A percentile compares a stretch with the other conserved stretches of the same genome.
These are phyloP conservation scores for Vitis amurensis DNA, from an alignment of 164 flowering plant species.

Conservation along the genomic window DNA sequence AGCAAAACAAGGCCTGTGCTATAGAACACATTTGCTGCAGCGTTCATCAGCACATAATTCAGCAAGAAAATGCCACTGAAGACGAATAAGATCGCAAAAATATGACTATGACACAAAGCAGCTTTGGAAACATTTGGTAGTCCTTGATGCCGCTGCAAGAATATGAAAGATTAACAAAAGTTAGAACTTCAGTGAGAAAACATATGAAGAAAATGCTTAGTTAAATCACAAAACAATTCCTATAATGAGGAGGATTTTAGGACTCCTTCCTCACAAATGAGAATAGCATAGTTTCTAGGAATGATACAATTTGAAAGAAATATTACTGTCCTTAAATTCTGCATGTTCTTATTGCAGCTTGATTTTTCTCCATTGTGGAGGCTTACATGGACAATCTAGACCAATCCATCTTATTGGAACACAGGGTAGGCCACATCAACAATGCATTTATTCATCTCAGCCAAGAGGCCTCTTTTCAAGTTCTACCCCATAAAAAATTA, in stretches of 20 bases:
- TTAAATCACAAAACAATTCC: neutral
- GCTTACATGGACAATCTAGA: no score
- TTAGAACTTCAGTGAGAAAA: conserved; percentile 7
- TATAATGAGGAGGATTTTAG: neutral
- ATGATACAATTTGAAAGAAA: no score
- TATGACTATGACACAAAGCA: conserved; percentile 64
- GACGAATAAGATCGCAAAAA: conserved; percentile 61
- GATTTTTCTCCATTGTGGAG: no score
- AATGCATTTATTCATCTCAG: no score
- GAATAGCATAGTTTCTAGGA: no score
- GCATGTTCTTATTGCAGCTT: no score
- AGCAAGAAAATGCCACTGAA: conserved; percentile 83
- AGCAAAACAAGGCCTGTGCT: conserved; percentile 65
- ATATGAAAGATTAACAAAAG: conserved; percentile 1
- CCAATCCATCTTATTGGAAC: no score
- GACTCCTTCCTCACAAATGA: no score
- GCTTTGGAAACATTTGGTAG: conserved; percentile 38
- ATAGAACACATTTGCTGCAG: conserved; percentile 78
- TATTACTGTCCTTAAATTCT: no score
- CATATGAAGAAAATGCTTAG: neutral
- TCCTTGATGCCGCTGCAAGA: conserved; percentile 49
- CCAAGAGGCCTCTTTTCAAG: no score
- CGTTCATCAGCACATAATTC: conserved; percentile 71
- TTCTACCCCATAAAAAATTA: no score
- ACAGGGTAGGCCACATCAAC: no score